A percentile compares a stretch with the other conserved stretches of the same genome.
These are phyloP conservation scores for Lentinus brumalis DNA, from an alignment of 768 basidiomycete genomes.

Conservation along the genomic window DNA sequence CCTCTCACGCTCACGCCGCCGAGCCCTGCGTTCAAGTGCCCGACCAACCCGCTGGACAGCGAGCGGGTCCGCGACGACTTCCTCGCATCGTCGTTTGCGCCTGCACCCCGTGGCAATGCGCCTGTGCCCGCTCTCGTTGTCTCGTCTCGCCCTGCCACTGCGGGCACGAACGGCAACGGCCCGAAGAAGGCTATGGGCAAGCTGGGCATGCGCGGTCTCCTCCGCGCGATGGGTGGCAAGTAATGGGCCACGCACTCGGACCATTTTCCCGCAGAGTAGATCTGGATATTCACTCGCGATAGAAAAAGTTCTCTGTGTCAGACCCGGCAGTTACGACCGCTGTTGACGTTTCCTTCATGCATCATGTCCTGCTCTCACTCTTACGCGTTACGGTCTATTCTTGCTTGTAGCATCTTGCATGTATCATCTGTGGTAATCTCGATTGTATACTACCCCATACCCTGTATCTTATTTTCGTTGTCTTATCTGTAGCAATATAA, in stretches of 20 bases:
- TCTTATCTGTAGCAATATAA: conserved; percentile 1
- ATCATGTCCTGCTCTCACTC: background rate
- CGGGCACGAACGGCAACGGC: conserved; percentile 14
- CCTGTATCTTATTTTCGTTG: conserved; percentile 1
- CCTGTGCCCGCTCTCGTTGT: background rate
- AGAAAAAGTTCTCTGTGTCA: background rate
- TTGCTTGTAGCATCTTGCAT: background rate
- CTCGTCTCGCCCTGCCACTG: background rate
- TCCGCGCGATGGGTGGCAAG: conserved; percentile 33
- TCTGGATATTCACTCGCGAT: conserved; percentile 7
- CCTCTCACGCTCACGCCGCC: conserved; percentile 43
- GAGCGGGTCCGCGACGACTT: conserved; percentile 42
- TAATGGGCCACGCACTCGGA: conserved; percentile 9
- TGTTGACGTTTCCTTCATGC: background rate
- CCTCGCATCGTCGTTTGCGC: conserved; percentile 47
- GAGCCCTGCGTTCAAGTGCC: conserved; percentile 33
- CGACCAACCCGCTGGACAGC: conserved; percentile 38
- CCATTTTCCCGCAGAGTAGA: background rate
- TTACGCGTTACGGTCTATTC: background rate
- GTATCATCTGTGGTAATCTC: background rate
- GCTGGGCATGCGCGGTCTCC: conserved; percentile 32
- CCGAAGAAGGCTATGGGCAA: conserved; percentile 26
- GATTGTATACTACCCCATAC: background rate
- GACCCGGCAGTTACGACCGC: background rate
- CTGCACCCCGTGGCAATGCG: conserved; percentile 19